A percentile compares a stretch with the other conserved stretches of the same genome.
These are phyloP conservation scores for Cladosporium sphaerospermum DNA, from an alignment of 2,329 filamentous ascomycete species.

Conservation along the genomic window DNA sequence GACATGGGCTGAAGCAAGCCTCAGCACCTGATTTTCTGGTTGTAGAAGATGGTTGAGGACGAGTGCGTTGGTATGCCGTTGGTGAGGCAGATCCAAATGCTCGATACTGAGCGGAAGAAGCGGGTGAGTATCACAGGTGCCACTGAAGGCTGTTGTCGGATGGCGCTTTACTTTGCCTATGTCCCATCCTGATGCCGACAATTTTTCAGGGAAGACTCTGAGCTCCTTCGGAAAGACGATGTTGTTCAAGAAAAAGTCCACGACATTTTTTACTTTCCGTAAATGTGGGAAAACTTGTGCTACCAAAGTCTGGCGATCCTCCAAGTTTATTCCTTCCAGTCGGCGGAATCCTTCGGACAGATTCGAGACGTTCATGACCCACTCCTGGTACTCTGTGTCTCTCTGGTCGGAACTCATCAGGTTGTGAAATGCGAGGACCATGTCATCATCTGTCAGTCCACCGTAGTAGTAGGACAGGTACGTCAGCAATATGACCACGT, in stretches of 20 bases:
- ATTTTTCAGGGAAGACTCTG: slow-evolving; percentile 57
- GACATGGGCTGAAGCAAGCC: slow-evolving; percentile 10
- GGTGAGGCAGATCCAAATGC: slow-evolving; percentile 52
- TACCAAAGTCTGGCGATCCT: slow-evolving; percentile 19
- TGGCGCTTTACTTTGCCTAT: slow-evolving; percentile 48
- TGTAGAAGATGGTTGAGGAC: slow-evolving; percentile 56
- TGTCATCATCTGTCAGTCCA: slow-evolving; percentile 43
- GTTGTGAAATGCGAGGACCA: slow-evolving; percentile 34
- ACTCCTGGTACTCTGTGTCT: slow-evolving; percentile 21
- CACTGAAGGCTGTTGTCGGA: slow-evolving; percentile 62
- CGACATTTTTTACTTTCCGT: slow-evolving; percentile 44
- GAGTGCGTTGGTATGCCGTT: slow-evolving; percentile 60
- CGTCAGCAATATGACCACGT: slow-evolving; percentile 60
- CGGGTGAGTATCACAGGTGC: slow-evolving; percentile 59
- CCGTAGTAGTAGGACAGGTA: slow-evolving; percentile 62
- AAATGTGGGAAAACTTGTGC: slow-evolving; percentile 36
- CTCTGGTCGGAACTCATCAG: slow-evolving; percentile 21
- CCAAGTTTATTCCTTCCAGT: slow-evolving; percentile 23
- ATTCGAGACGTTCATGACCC: slow-evolving; percentile 16
- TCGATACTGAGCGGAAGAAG: slow-evolving; percentile 56
- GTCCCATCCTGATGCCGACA: slow-evolving; percentile 64
- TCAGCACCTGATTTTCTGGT: slow-evolving; percentile 42
- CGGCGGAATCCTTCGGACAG: slow-evolving; percentile 17
- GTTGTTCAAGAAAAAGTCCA: slow-evolving; percentile 62
- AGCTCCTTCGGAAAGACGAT: slow-evolving; percentile 61